phyloP scores from a whole-genome alignment of 1,284 basidiomycete species.

The Neolentinus lepideus region DNA sequence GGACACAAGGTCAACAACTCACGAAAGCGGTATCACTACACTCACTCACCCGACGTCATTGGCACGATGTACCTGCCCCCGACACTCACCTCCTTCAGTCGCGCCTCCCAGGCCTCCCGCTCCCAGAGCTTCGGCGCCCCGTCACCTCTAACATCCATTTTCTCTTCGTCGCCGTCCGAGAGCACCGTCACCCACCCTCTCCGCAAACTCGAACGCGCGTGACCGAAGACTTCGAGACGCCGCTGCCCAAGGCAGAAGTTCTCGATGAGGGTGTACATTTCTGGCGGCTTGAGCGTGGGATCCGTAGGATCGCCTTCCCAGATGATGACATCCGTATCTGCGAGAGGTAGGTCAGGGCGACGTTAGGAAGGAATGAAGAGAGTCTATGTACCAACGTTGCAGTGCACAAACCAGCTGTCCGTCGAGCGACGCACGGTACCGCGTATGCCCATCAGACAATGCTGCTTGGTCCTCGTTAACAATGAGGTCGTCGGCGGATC shows the following conservation, averaged over 20 bases:
- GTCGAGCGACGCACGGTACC: conserved; percentile 93
- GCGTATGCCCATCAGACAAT: conserved; percentile 97
- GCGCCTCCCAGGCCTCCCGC: conserved; percentile 50
- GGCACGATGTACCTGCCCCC: conserved; percentile 55
- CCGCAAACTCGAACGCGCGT: conserved; percentile 61
- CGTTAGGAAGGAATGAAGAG: conserved; percentile 5
- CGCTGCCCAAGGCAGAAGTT: conserved; percentile 96
- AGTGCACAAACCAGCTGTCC: conserved; percentile 95
- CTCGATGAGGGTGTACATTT: conserved; percentile 93
- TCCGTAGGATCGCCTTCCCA: conserved; percentile 86
- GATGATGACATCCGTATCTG: conserved; percentile 94
- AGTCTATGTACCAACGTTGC: conserved; percentile 72
- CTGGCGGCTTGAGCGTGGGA: conserved; percentile 83
- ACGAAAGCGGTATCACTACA: conserved; percentile 4
- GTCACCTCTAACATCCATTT: conserved; percentile 34
- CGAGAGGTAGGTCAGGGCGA: conserved; percentile 2
- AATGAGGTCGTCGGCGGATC: conserved; percentile 80
- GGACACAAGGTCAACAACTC: conserved; percentile 6
- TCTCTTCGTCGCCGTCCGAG: conserved; percentile 51
- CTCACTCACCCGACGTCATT: conserved; percentile 39
- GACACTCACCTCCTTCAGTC: conserved; percentile 31
- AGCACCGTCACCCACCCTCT: conserved; percentile 92
- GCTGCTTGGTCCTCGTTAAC: conserved; percentile 87
- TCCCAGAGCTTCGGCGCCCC: conserved; percentile 42
- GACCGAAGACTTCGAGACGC: conserved; percentile 87